A percentile compares a stretch with the other conserved stretches of the same genome.
These are phyloP conservation scores for Dichotomopilus funicola DNA, from an alignment of 2,329 filamentous ascomycete genomes.

Conservation along the genomic window DNA sequence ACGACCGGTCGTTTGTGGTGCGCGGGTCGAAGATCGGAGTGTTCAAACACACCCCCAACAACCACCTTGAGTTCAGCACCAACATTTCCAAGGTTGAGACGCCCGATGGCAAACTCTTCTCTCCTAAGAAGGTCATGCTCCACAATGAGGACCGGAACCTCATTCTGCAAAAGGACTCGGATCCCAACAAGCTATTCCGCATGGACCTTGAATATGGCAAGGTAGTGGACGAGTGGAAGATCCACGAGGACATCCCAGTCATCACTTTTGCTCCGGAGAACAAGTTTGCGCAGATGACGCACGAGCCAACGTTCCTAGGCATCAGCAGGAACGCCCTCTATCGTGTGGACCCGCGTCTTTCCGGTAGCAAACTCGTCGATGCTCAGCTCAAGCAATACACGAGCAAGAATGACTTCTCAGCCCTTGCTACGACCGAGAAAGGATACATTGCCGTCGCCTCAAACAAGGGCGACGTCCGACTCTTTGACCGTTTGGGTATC, in stretches of 20 bases:
- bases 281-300: slow-evolving; percentile 97
- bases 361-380: slow-evolving; percentile 89
- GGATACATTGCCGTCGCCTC: slow-evolving; percentile 95
- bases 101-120: slow-evolving; percentile 78
- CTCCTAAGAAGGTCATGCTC: slow-evolving; percentile 93
- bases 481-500: slow-evolving; percentile 94
- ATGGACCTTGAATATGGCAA: slow-evolving; percentile 99
- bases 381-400: slow-evolving; percentile 89
- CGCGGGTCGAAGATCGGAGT: slow-evolving; percentile 97
- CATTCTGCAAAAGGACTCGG: slow-evolving; percentile 74
- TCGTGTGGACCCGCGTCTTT: slow-evolving; percentile 83
- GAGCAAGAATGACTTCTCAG: slow-evolving; percentile 96
- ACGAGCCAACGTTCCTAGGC: slow-evolving; percentile 90
- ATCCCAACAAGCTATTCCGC: slow-evolving; percentile 86
- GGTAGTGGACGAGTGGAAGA: slow-evolving; percentile 97
- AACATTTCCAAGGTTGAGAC: slow-evolving; percentile 96
- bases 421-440: slow-evolving; percentile 89
- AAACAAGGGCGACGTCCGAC: slow-evolving; percentile 92
- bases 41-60: slow-evolving; percentile 91
- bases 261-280: slow-evolving; percentile 89
- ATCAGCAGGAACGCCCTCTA: slow-evolving; percentile 89
- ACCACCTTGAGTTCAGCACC: slow-evolving; percentile 90
- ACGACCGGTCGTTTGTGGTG: slow-evolving; percentile 94
- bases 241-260: slow-evolving; percentile 93
- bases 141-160: slow-evolving; percentile 86